Base-by-base conservation (phyloP, 257 asterid genomes). In the Primulina tabacum region DNA sequence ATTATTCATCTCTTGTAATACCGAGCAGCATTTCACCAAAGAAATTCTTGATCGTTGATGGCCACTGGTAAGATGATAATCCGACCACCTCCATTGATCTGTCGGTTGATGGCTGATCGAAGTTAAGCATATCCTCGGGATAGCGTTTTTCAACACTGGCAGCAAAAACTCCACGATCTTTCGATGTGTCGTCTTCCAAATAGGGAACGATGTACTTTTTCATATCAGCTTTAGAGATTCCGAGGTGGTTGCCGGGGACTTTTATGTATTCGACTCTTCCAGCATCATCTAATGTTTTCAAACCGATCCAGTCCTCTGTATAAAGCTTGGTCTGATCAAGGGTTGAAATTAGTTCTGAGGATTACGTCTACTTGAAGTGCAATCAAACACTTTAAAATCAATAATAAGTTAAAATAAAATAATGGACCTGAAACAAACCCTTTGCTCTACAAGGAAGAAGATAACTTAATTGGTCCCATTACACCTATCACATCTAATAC, bases 301-400 rank as follows among this genome's bases (percentile, higher is more conserved):
- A 74, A 37, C 98, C 96, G 30, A 92, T 92, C 98, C 96, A 92
- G 70, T 92, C 98, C 78, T 92, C 98, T 0, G 47, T 75, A 57
- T 87, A 89, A 20, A 89, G 92, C 78, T 82, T 43, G 0, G 91
- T 86, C 89, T 84, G 65, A 37, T 38, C 60, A 75, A 71, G 66
- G 30, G 29, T 14, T 21, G 69, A 16, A 6, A 55, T 70, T 24
- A 73, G 70, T 17, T 35, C 21, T 7, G 35, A 10, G 18, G 63
- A 37, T 60, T 28, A 40, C 8, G 37, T 20, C 29, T 28, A 32
- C 29, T 14, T 47, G 18, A 28, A 64, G 69, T 50, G 56, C 57
- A 53, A 47, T 52, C 53, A 35, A 33, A 53, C 57, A 60, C 30
- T 26, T 60, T 40, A 34, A 4, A 2, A 21, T 37, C 7, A n/a